Base-by-base conservation (phyloP, 805 yeast genomes). In the Ogataea sp. region DNA sequence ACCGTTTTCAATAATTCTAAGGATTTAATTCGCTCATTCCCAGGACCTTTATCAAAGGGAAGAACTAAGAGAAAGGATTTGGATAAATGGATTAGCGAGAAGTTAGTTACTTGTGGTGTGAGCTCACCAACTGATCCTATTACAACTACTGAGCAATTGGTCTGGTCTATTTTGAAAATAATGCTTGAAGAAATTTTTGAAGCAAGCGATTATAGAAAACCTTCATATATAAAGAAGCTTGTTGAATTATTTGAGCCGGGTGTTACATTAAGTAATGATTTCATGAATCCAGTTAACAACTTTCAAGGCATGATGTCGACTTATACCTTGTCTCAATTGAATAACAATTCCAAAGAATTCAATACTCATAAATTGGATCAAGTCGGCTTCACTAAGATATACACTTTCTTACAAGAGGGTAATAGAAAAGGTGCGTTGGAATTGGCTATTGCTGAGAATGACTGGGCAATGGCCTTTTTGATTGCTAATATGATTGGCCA, bases 391-490 rank as follows among this genome's bases (percentile, higher is more conserved):
- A 29, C 51, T 38, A 48, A 53, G 32, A 43, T 67, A 43, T 50
- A 59, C 50, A 45, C 57, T 46, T 55, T 66, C 32, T 62, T 78
- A 30, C 79, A 77, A 46, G 58, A 63, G 5, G 96, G 96, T 1
- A 69, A 80, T 41, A 73, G 78, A 20, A 75, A 73, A 13, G 71
- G 68, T 5, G 96, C 96, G 0, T 59, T 88, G 36, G 65, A 70
- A 20, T 62, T 68, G 39, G 79, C 93, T 1, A 55, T 88, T 16
- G 65, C 71, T 2, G 72, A 75, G 39, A 72, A 76, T 9, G 84
- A 85, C 47, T 89, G 85, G 82, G 78, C 90, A 0, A 66, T 88
- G 57, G 83, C 96, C 0, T 59, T 90, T 39, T 55, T 87, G 24
- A 64, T 89, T 37, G 79, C 94, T 1, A 72, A 80, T 43, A 57